Percentiles rank a stretch among this genome's conserved stretches.
Evolutionary conservation across 345 rosid genomes (phyloP).

Genomic region (Moricandia moricandioides): DNA sequence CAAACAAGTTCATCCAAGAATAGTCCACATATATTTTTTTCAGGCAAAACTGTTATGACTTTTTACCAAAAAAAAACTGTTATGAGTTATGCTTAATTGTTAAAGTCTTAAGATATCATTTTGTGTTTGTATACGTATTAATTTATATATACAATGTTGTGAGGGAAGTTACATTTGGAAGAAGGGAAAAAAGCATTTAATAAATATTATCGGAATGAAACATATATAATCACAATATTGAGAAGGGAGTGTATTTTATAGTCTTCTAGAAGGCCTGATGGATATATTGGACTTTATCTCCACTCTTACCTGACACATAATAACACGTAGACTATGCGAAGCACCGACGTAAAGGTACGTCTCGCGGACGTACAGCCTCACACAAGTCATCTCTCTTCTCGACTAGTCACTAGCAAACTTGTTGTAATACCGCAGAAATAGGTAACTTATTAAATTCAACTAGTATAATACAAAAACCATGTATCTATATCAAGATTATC

Average conservation of each 20-base stretch:
- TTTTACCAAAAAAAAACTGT: too few relatives aligned
- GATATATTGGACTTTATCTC: background rate
- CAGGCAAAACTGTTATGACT: too few relatives aligned
- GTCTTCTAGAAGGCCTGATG: background rate
- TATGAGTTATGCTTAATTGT: background rate
- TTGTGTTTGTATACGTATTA: background rate
- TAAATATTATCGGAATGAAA: background rate
- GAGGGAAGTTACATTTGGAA: background rate
- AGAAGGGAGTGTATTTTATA: background rate
- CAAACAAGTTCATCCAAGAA: background rate
- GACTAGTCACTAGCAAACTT: background rate
- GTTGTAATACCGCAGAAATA: background rate
- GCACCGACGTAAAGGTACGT: constrained; percentile 18
- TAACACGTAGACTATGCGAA: background rate
- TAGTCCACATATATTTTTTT: background rate
- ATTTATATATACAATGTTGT: background rate
- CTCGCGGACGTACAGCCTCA: constrained; percentile 15
- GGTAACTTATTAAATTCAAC: background rate
- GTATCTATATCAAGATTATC: background rate
- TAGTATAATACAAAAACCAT: background rate
- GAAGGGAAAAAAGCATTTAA: background rate
- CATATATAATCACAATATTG: too few relatives aligned
- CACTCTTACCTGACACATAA: background rate
- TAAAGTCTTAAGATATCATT: background rate
- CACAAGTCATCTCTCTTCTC: constrained; percentile 1